phyloP scores from a whole-genome alignment of 768 basidiomycete species.

The Omphalotus guepiniiformis region DNA sequence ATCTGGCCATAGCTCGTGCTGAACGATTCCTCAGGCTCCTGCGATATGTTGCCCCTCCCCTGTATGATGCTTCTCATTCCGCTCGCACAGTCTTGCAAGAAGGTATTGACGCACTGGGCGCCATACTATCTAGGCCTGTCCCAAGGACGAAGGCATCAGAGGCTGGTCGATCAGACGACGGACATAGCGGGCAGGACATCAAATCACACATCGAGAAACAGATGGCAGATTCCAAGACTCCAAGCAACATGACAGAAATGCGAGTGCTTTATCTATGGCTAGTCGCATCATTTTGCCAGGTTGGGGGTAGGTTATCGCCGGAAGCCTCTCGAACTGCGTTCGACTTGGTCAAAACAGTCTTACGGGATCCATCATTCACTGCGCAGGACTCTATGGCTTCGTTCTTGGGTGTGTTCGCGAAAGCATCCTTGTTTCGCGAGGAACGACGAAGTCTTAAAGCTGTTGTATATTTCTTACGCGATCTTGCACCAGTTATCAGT shows the following conservation, averaged over 20 bases:
- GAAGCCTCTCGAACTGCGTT: conserved; percentile 41
- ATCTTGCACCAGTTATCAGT: conserved; percentile 53
- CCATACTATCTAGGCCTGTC: conserved; percentile 43
- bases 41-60: conserved; percentile 47
- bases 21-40: conserved; percentile 66
- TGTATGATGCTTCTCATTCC: conserved; percentile 52
- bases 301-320: conserved; percentile 45
- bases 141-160: conserved; percentile 43
- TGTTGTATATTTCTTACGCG: conserved; percentile 47
- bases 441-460: conserved; percentile 40
- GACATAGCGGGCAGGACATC: not conserved
- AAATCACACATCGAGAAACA: conserved; percentile 26
- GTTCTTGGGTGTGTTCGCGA: conserved; percentile 53
- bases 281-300: conserved; percentile 42
- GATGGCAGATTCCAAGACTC: conserved; percentile 36
- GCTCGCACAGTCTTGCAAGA: conserved; percentile 56
- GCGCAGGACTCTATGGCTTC: conserved; percentile 35
- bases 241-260: conserved; percentile 56
- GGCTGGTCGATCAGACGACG: conserved; percentile 23
- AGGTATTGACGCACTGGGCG: conserved; percentile 64
- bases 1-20: conserved; percentile 60
- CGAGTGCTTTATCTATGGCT: conserved; percentile 60
- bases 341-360: conserved; percentile 51
- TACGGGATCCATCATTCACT: conserved; percentile 46
- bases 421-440: conserved; percentile 44